Evolutionary conservation across 495 filamentous ascomycete genomes (phyloP), one percentile per base, ranked within the genome.

Genomic region (Talaromyces trachyspermus): DNA sequence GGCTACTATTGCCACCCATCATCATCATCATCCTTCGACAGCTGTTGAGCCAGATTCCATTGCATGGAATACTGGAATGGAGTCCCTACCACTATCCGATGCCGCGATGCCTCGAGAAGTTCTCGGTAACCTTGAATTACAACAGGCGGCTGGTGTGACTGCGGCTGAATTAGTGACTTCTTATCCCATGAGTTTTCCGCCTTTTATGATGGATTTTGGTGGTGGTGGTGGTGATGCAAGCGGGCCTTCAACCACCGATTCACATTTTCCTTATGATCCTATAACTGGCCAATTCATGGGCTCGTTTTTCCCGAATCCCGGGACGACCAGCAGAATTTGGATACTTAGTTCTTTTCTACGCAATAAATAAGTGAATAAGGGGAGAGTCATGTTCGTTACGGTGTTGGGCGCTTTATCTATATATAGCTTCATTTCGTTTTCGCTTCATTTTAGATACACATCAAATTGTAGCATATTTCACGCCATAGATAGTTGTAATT

Each of bases 201-300:
- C 48, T 11, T 26, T 27, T 10, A 43, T 36, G 48, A 18, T 37
- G n/a, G 22, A 32, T 30, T 14, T 17, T 11, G 30, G 30, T 26
- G n/a, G n/a, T n/a, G n/a, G n/a, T n/a, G n/a, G n/a, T n/a, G n/a
- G n/a, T n/a, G n/a, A n/a, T n/a, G 5, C 30, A 10, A 26, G 30
- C 9, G 19, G 15, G 24, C 15, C 39, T 20, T 32, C 29, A 11
- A 43, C 23, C 12, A 18, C 25, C 20, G 65, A 70, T 32, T 41
- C 58, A 2, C 70, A 67, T 25, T 72, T 72, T 54, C 69, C 69
- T 1, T 72, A 71, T 46, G 69, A 72, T 45, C 68, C 68, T 18
- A 70, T 72, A 44, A 64, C 60, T 26, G 66, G 66, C 14, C 63
- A 71, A 39, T 72, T 72, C 17, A 71, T 72, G 43, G 55, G 64